phyloP scores from a whole-genome alignment of 1,284 basidiomycete species.

The Veloboletus limbatus region DNA sequence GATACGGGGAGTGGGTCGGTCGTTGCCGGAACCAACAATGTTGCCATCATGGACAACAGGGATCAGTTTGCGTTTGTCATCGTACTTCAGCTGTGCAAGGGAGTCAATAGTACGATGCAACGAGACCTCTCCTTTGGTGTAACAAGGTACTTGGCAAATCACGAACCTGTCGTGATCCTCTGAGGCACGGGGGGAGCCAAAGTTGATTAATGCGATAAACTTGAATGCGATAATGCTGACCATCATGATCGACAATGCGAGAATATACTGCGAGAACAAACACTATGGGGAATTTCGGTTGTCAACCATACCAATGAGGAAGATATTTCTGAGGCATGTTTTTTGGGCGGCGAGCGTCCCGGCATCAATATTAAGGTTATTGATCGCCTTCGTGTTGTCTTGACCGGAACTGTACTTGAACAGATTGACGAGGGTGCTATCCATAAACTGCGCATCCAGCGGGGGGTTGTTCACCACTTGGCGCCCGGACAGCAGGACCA shows the following conservation, averaged over 20 bases:
- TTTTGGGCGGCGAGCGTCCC: conserved; percentile 78
- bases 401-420: conserved; percentile 81
- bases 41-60: conserved; percentile 98
- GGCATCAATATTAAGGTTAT: conserved; percentile 62
- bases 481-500: conserved; percentile 56
- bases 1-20: conserved; percentile 88
- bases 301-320: conserved; percentile 90
- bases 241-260: conserved; percentile 91
- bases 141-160: conserved; percentile 97
- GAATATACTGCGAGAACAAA: conserved; percentile 88
- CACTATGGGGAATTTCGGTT: conserved; percentile 91
- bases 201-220: conserved; percentile 93
- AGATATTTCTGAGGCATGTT: conserved; percentile 89
- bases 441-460: conserved; percentile 77
- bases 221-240: conserved; percentile 97
- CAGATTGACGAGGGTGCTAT: conserved; percentile 67
- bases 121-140: conserved; percentile 91
- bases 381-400: conserved; percentile 82
- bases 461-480: conserved; percentile 62
- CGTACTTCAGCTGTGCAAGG: conserved; percentile 91
- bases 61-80: conserved; percentile 96
- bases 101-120: conserved; percentile 92
- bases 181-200: conserved; percentile 78
- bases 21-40: conserved; percentile 96
- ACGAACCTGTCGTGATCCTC: conserved; percentile 99